phyloP scores from a whole-genome alignment of 2,329 filamentous ascomycete genomes.

The Dothideomycetes sp. region DNA sequence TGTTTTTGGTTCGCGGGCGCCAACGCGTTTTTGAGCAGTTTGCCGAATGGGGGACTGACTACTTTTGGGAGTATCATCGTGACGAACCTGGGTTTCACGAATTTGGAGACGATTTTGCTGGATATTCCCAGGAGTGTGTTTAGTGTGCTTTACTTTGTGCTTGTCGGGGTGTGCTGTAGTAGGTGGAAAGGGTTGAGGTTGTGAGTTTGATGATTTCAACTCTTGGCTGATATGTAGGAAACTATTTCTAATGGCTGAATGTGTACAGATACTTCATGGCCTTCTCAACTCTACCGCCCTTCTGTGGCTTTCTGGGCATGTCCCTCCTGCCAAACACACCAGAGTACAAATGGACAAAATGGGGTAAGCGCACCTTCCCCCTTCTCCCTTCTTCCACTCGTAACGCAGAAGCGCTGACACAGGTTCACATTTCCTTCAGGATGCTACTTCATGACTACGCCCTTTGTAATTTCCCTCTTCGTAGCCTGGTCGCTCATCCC shows the following conservation, averaged over 20 bases:
- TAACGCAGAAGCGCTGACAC: too few relatives aligned
- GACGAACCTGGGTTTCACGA: conserved; percentile 10
- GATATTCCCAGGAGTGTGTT: conserved; percentile 20
- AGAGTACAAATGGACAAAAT: conserved; percentile 25
- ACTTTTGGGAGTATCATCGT: conserved; percentile 9
- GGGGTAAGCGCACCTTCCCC: too few relatives aligned
- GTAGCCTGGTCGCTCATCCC: conserved; percentile 28
- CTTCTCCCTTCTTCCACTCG: too few relatives aligned
- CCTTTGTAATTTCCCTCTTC: conserved; percentile 22
- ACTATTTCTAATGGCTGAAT: too few relatives aligned
- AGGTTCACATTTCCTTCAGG: too few relatives aligned
- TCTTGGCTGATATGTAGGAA: too few relatives aligned
- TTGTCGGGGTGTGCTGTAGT: too few relatives aligned
- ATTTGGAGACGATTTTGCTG: conserved; percentile 23
- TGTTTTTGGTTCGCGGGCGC: conserved; percentile 18
- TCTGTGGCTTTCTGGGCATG: conserved; percentile 24
- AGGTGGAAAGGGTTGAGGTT: too few relatives aligned
- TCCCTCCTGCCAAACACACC: conserved; percentile 22
- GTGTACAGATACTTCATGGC: conserved; percentile 27
- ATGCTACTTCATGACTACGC: conserved; percentile 24
- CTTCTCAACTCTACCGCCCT: conserved; percentile 19
- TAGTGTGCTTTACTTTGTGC: conserved; percentile 22
- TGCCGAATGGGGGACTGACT: conserved; percentile 15
- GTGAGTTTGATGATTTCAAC: too few relatives aligned
- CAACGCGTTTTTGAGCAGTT: conserved; percentile 15